Evolutionary conservation across 2,329 filamentous ascomycete genomes (phyloP), one percentile per base, ranked within the genome.

Genomic region (Phaeosphaeria sp.): DNA sequence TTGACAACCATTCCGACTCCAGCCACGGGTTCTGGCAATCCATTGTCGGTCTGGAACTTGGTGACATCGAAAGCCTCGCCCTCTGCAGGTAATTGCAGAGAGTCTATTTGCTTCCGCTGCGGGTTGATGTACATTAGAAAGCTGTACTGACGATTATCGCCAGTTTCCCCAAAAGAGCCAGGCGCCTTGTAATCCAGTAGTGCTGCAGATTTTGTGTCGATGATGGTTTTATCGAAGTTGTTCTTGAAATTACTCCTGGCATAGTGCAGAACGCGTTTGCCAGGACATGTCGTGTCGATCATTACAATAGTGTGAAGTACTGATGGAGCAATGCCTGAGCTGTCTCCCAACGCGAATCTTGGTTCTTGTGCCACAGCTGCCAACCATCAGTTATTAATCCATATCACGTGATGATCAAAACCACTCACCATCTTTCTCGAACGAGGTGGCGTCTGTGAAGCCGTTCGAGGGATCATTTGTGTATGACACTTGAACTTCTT

Each of bases 1-100:
- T 71, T 66, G n/a, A 76, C 73, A 2, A 71, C 67, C 73, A 77
- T 75, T 1, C 65, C 70, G 2, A 75, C 56, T 4, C 74, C 74
- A 3, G 69, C 74, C n/a, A 51, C 48, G 8, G 74, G 51, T 53
- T 74, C 69, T 0, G 49, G 27, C 6, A 75, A 55, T 1, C 67
- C 73, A 51, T 77, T 75, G 6, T 73, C 67, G 17, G 56, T 54
- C 54, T 74, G 65, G 47, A 76, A 77, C 46, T 67, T 53, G 50
- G 66, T 59, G 1, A 69, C 63, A 55, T 74, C 67, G 36, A 77
- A 74, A 9, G 53, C 46, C 33, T 67, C 66, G 1, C 67, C 67
- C 21, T 73, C 61, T 1, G 49, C 60, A 1, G 73, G 74, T 6
- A 74, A 9, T 49, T 72, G 61, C 53, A 76, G 48, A 17, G 59